Conservation (phyloP, 148 eudicot species). For the Fagopyrum esculentum region DNA sequence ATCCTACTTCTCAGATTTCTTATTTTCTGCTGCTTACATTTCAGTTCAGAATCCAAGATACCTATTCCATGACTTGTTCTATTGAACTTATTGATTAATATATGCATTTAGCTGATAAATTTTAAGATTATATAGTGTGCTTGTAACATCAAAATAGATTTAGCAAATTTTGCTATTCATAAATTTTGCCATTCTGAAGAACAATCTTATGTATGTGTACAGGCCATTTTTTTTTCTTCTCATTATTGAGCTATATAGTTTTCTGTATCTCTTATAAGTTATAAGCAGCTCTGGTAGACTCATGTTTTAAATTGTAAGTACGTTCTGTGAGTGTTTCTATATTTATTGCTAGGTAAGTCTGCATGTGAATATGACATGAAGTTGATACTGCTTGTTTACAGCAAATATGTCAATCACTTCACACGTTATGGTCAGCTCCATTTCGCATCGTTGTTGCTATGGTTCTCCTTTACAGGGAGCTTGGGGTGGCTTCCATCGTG, state of each 20-base stretch:
- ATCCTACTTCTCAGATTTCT: too few relatives aligned
- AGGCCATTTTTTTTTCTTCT: not conserved
- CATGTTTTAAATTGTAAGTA: not conserved
- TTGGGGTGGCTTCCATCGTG: constrained; percentile 84
- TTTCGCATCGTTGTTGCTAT: constrained; percentile 70
- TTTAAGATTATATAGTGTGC: not conserved
- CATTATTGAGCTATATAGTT: not conserved
- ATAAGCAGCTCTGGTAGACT: not conserved
- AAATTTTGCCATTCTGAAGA: not conserved
- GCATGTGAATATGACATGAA: not conserved
- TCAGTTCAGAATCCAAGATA: too few relatives aligned
- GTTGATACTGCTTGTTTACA: constrained; percentile 24
- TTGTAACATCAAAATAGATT: not conserved
- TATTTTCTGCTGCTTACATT: not conserved
- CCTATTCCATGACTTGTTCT: not conserved
- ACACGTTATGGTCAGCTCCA: constrained; percentile 96
- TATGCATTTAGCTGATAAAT: not conserved
- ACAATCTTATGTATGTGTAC: not conserved
- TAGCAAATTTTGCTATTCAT: not conserved
- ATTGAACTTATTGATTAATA: not conserved
- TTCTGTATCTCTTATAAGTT: not conserved
- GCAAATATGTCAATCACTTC: constrained; percentile 90
- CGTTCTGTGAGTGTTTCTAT: not conserved
- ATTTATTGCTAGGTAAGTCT: not conserved
- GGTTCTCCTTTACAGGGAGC: constrained; percentile 72